Conservation (phyloP, 1,139 yeast genomes). For the Taphrina communis region DNA sequence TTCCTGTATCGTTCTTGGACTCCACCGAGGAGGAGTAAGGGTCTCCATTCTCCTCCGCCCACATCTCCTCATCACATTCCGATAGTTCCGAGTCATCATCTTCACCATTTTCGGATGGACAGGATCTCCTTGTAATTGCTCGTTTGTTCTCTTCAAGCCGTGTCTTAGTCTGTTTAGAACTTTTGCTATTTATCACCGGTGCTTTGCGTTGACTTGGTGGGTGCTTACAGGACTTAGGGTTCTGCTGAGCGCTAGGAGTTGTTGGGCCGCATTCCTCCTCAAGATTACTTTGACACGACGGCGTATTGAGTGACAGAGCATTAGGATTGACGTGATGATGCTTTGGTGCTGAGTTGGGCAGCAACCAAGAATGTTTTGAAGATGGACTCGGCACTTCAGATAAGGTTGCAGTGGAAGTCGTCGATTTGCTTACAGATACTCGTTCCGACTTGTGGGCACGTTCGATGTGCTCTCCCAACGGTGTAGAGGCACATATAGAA, state of each 20-base stretch:
- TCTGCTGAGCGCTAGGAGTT: not conserved
- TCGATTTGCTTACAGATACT: not conserved
- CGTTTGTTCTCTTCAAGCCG: not conserved
- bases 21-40: slow-evolving; percentile 2
- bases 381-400: slow-evolving; percentile 2
- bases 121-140: not conserved
- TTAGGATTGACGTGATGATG: slow-evolving; percentile 18
- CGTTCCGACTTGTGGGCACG: not conserved
- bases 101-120: not conserved
- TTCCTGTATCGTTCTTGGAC: not conserved
- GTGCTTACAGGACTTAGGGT: too few relatives aligned
- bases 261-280: not conserved
- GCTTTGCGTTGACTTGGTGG: not conserved
- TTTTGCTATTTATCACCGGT: not conserved
- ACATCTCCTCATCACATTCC: slow-evolving; percentile 8
- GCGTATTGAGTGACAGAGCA: slow-evolving; percentile 7
- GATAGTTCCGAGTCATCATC: slow-evolving; percentile 4
- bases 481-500: not conserved
- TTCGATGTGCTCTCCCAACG: slow-evolving; percentile 1
- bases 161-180: not conserved
- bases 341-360: not conserved
- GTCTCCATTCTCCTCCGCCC: slow-evolving; percentile 1
- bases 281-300: not conserved
- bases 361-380: slow-evolving; percentile 14
- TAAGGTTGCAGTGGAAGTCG: not conserved